phyloP scores from a whole-genome alignment of 352 stramenopile genomes.

The Globisporangium ultimum region DNA sequence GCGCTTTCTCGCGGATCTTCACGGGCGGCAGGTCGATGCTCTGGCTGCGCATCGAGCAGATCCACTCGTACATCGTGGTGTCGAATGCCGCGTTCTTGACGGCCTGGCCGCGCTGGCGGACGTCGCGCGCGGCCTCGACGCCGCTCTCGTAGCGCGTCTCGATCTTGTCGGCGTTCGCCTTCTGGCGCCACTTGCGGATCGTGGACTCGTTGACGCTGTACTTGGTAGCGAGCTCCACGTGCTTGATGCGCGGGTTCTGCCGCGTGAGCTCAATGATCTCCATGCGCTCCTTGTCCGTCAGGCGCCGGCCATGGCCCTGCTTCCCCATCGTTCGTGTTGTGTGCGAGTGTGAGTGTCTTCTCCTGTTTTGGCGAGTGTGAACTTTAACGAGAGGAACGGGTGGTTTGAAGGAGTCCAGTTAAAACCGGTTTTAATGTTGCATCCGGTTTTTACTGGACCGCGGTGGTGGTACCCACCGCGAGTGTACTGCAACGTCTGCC shows the following conservation, averaged over 20 bases:
- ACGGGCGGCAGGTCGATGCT: conserved; percentile 20
- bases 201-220: conserved; percentile 57
- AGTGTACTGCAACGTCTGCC: too few relatives aligned
- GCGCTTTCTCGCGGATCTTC: conserved; percentile 33
- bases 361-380: not conserved
- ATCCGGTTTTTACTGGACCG: too few relatives aligned
- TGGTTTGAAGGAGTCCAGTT: too few relatives aligned
- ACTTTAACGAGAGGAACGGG: too few relatives aligned
- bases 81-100: conserved; percentile 43
- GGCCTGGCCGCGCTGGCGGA: conserved; percentile 31
- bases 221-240: conserved; percentile 43
- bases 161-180: conserved; percentile 34
- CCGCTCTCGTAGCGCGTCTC: conserved; percentile 36
- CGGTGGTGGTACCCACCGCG: too few relatives aligned
- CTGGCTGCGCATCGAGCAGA: conserved; percentile 17
- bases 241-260: conserved; percentile 36
- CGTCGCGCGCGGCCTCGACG: conserved; percentile 27
- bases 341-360: too few relatives aligned
- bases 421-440: too few relatives aligned
- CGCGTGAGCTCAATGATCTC: conserved; percentile 58
- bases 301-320: conserved; percentile 37
- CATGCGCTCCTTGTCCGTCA: conserved; percentile 62
- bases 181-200: conserved; percentile 51
- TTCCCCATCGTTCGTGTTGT: conserved; percentile 24
- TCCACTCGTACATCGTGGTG: conserved; percentile 35